Conservation (phyloP, 2,329 filamentous ascomycete genomes). For the Aspergillus brunneoviolaceus region DNA sequence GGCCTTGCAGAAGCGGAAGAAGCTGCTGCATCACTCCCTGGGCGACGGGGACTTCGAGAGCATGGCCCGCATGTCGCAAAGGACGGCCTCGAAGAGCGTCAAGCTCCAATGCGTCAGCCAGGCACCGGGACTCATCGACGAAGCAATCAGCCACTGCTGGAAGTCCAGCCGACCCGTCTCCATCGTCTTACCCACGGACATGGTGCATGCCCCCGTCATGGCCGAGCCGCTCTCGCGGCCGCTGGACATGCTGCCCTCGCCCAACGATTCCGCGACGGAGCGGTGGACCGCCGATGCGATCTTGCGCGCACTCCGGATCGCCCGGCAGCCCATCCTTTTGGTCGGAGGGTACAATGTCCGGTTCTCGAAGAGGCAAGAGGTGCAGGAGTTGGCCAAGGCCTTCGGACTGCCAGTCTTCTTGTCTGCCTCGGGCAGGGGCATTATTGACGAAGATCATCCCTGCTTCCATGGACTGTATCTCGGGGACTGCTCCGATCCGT, state of each 20-base stretch:
- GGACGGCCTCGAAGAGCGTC: conserved; percentile 45
- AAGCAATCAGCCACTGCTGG: neutral
- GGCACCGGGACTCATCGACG: conserved; percentile 53
- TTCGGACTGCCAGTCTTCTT: neutral
- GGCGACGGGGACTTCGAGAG: conserved; percentile 17
- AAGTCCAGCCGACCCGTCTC: neutral
- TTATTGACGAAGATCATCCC: neutral
- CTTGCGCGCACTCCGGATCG: neutral
- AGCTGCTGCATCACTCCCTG: conserved; percentile 65
- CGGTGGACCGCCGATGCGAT: neutral
- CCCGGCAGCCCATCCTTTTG: neutral
- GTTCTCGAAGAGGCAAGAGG: neutral
- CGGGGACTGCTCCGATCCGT: neutral
- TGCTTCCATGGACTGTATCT: neutral
- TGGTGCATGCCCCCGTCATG: neutral
- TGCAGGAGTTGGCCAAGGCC: neutral
- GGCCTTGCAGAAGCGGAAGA: conserved; percentile 44
- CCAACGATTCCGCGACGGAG: neutral
- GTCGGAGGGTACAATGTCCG: neutral
- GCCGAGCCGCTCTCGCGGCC: neutral
- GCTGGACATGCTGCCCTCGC: neutral
- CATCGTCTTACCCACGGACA: neutral
- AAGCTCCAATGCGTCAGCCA: conserved; percentile 19
- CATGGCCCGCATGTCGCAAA: conserved; percentile 13
- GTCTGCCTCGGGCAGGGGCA: neutral